Base-by-base conservation (phyloP, 345 rosid genomes). In the Kernera saxatilis region DNA sequence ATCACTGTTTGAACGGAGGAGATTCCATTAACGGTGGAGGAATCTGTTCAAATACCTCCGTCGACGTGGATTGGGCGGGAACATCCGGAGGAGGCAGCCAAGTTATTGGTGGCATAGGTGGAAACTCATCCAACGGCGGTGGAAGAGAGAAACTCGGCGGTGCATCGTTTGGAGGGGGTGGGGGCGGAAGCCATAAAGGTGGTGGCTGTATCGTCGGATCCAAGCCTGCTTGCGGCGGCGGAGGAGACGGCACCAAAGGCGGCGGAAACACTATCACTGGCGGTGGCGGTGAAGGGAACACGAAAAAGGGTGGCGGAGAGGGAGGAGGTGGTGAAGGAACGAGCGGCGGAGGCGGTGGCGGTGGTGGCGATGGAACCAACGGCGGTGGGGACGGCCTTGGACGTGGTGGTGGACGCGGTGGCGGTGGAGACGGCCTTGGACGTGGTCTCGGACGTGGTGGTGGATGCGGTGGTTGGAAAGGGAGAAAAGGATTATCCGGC, bases 401-500 rank as follows among this genome's bases (percentile, higher is more conserved):
- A 3, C 56, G 71, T 6, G 77, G 75, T 32, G 65, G 61, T 1
- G 57, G 58, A 30, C 74, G 68, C 8, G 64, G 29, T 22, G 73
- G 64, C 3, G 53, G 48, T 21, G 67, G 62, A 3, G 52, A 18
- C 1, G 73, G 64, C 9, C 63, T 67, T 43, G 80, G 48, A 6
- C 55, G 68, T 5, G 75, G 75, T 40, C 73, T 63, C 0, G 54
- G 44, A 26, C 77, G 75, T 1, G 52, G 56, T 22, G 75, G 25
- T 4, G 73, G 66, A 46, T 66, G 72, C 41, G 81, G 69, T 27
- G 50, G 71, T 37, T 66, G 77, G 2, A 49, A 23, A n/a, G 86
- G 81, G 32, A 64, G 57, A 70, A 85, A 85, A 4, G 86, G 88
- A 52, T 82, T 82, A 2, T 77, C 75, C 0, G 83, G 83, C 0